Evolutionary conservation across 352 stramenopile species (phyloP).

Genomic region (Phytophthora ohioensis): DNA sequence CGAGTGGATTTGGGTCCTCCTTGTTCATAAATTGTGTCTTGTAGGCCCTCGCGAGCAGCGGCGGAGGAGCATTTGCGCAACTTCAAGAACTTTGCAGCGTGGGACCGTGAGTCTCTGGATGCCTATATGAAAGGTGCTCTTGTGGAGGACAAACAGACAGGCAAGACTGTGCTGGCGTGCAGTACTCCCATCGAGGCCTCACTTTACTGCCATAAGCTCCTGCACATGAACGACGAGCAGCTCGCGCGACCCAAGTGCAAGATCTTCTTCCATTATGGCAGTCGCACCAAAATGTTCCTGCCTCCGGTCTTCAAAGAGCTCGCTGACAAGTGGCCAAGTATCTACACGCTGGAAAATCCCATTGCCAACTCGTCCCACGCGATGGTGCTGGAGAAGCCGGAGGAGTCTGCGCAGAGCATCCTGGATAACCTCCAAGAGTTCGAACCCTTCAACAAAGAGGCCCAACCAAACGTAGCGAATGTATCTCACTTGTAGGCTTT

Average conservation of each 20-base stretch:
- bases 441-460: slow-evolving; percentile 13
- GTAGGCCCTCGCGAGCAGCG: slow-evolving; percentile 34
- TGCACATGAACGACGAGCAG: slow-evolving; percentile 33
- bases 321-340: slow-evolving; percentile 25
- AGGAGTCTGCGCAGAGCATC: slow-evolving; percentile 37
- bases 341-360: slow-evolving; percentile 38
- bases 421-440: slow-evolving; percentile 26
- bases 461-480: slow-evolving; percentile 5
- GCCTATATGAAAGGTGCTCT: slow-evolving; percentile 45
- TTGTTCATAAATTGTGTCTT: slow-evolving; percentile 5
- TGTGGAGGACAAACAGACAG: slow-evolving; percentile 23
- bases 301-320: slow-evolving; percentile 30
- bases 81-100: slow-evolving; percentile 53
- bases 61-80: slow-evolving; percentile 39
- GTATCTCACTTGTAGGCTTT: slow-evolving; percentile 1
- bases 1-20: background rate
- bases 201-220: slow-evolving; percentile 37
- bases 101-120: slow-evolving; percentile 47
- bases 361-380: slow-evolving; percentile 42
- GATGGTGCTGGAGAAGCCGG: slow-evolving; percentile 51
- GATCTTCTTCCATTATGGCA: slow-evolving; percentile 33
- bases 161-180: slow-evolving; percentile 39
- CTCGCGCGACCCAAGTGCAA: slow-evolving; percentile 27
- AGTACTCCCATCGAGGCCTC: slow-evolving; percentile 51
- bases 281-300: slow-evolving; percentile 44